Base-by-base conservation (phyloP, 2,329 filamentous ascomycete species). In the Aspergillus brasiliensis region DNA sequence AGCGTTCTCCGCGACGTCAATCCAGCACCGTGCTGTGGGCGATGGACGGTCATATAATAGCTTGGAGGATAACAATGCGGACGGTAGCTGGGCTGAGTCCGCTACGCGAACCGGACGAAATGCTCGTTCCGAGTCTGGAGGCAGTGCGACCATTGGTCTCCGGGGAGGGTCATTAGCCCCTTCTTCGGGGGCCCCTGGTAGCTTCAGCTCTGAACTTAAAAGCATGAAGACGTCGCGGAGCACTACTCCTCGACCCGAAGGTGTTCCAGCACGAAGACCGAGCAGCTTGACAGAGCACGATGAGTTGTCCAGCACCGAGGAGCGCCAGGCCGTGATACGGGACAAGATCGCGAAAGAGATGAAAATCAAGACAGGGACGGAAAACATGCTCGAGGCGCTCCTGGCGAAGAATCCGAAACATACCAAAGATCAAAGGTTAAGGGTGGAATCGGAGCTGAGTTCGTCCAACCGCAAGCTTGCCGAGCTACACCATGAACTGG, bases 361-460 rank as follows among this genome's bases (percentile, higher is more conserved):
- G 80, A 98, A 98, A 82, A 98, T 99, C 74, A 97, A 96, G 77
- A 91, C 94, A 70, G 95, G 95, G 19, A 97, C 94, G 59, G 95
- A 99, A 81, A 99, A 99, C 74, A 88, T 99, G 86, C 83, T 99
- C 40, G 95, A 99, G 80, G 95, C 95, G 11, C 80, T 99, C 65
- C 92, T 97, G 75, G 86, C 88, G 47, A 99, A 99, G 78, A 97
- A 96, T 76, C 90, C 91, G 48, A 99, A 98, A 78, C 94, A 98
- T 75, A 90, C 91, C 64, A 96, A 93, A 73, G 94, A 94, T 61
- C 91, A 94, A 73, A 86, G 91, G 47, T 81, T 85, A 62, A 84
- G 86, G 68, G 91, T 93, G 27, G 91, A 99, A 79, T 90, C 91
- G 52, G 95, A 99, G 79, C 83, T 99, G 67, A 95, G 88, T 73